Base-by-base conservation (phyloP, 495 filamentous ascomycete genomes). In the Bryoglossum gracile region DNA sequence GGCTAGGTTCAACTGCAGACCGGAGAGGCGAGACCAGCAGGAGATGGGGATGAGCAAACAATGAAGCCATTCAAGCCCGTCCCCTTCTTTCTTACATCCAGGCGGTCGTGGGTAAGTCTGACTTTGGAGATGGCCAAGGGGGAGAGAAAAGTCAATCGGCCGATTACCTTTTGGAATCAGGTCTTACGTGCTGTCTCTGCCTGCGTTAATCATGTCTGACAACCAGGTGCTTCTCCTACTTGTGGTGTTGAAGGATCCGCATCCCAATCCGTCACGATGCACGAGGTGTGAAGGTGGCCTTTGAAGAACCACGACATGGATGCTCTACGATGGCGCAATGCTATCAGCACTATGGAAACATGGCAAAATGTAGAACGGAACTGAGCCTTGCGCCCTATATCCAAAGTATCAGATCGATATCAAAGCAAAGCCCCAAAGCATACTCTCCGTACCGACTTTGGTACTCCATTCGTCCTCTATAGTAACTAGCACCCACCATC, bases 301-400 rank as follows among this genome's bases (percentile, higher is more conserved):
- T 28, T 24, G n/a, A 34, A n/a, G n/a, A n/a, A n/a, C n/a, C n/a
- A n/a, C n/a, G n/a, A n/a, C 26, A 30, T 5, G 6, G 26, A 6
- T 30, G 26, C 26, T 30, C 26, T 25, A 43, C 41, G 18, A 43
- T 43, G 38, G 39, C 30, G 38, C 33, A 28, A 14, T 39, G 33
- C 38, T 25, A 32, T 38, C 43, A 16, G 24, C n/a, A 30, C 21
- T 10, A 46, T 33, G 18, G 35, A 39, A 37, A 50, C 26, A 5
- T 35, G 17, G 34, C 38, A 19, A 36, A 25, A 39, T 43, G 42
- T 39, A 35, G 37, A 37, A 50, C 38, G 28, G 37, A 37, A 50
- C 26, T 39, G 28, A 30, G 38, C 28, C 38, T 40, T 23, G 47
- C 28, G 36, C 19, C 42, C 43, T 28, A 17, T 22, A 33, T 13